Base-by-base conservation (phyloP, 1,284 basidiomycete species). In the Anthracocystis panici-leucophaei region DNA sequence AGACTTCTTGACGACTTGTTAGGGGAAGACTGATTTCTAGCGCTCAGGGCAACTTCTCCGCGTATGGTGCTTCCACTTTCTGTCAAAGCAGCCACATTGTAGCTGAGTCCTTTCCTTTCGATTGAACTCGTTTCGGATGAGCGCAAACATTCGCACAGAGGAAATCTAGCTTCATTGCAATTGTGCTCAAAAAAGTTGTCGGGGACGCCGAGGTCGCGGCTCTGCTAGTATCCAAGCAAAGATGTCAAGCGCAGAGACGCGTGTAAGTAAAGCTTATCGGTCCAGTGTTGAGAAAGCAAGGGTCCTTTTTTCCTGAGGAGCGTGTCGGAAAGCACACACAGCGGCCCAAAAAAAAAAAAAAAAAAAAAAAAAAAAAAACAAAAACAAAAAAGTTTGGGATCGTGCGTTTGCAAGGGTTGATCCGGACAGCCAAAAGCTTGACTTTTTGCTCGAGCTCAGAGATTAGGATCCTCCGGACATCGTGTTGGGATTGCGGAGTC, bases 201-300 rank as follows among this genome's bases (percentile, higher is more conserved):
- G 14, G 2, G 1, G 3, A 38, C 35, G 14, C 14, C 11, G 35
- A 16, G 35, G 12, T 38, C 14, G 35, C 5, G 35, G 14, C 35
- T 38, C 12, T 38, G 35, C 14, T 16, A 12, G 3, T n/a, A n/a
- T n/a, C 35, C 35, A 38, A 14, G 11, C 35, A 38, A 38, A 12
- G 35, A 38, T 48, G 46, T 48, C 46, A n/a, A n/a, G 14, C 16
- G 46, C 27, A 48, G 46, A 25, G 27, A 18, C 2, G 35, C 35
- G 35, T 38, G 35, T 7, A 27, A 27, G 27, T 38, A 7, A 14
- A 14, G 35, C 35, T 38, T 38, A 38, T 38, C 35, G 35, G 35
- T 16, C 10, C 35, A 14, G 23, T 27, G 46, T 48, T 48, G 46
- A 48, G 46, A 21, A 48, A 29, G 46, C 27, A 48, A 48, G 46